These are phyloP conservation scores for Esteya vermicola DNA, from an alignment of 2,329 filamentous ascomycete genomes.

Conservation along the genomic window DNA sequence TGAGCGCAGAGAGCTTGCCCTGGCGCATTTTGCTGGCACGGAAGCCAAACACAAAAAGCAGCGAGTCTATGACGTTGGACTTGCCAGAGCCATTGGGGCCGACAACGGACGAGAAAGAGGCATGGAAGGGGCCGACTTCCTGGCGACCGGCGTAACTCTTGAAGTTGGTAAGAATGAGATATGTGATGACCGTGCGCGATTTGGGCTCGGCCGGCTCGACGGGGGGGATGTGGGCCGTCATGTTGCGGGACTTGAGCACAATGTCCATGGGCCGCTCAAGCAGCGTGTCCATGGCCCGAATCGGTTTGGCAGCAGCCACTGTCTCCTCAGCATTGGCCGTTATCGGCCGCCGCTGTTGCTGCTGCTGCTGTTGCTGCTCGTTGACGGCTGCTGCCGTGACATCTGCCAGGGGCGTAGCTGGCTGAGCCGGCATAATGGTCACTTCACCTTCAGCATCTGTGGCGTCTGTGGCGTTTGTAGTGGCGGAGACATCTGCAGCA, in stretches of 20 bases:
- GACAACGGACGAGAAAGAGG: conserved; percentile 94
- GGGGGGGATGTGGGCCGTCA: conserved; percentile 49
- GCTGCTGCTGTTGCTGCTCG: conserved; percentile 47
- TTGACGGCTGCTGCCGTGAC: conserved; percentile 42
- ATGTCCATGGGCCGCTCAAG: conserved; percentile 91
- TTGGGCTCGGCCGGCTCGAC: conserved; percentile 61
- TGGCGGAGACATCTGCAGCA: not conserved
- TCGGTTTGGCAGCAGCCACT: conserved; percentile 47
- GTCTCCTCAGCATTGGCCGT: conserved; percentile 29
- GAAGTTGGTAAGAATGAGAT: conserved; percentile 89
- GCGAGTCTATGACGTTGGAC: conserved; percentile 95
- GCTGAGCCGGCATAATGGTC: conserved; percentile 13
- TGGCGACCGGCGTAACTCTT: conserved; percentile 96
- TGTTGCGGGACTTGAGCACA: conserved; percentile 68
- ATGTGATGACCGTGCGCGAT: conserved; percentile 80
- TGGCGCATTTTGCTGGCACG: conserved; percentile 98
- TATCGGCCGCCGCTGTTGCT: conserved; percentile 45
- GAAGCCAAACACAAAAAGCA: conserved; percentile 98
- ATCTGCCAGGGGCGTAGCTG: conserved; percentile 49
- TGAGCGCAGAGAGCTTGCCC: conserved; percentile 92
- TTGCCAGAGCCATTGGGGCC: conserved; percentile 97
- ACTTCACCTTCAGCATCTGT: not conserved
- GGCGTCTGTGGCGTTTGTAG: not conserved
- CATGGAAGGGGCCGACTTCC: conserved; percentile 90
- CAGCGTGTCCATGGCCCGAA: conserved; percentile 62